Base-by-base conservation (phyloP, 371 early-diverging fungal genomes). In the Funneliformis caledonium region DNA sequence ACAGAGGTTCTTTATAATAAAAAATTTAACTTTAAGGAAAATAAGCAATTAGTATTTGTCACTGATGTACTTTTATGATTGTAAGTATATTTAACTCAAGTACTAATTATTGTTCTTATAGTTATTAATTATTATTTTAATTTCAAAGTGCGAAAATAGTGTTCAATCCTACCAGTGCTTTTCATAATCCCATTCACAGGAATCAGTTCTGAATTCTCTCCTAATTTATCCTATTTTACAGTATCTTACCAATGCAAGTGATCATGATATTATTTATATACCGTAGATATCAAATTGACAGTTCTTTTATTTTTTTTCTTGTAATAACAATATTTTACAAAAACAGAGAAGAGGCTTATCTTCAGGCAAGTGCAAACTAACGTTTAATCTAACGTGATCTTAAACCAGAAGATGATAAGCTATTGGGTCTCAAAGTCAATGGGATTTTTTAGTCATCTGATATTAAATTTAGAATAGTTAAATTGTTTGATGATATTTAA, bases 121-220 rank as follows among this genome's bases (percentile, higher is more conserved):
- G 22, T 61, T n/a, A 62, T 12, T 26, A n/a, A 62, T 62, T 62
- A 16, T 68, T 68, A 43, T n/a, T 42, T 68, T 42, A 10, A 68
- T 43, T 42, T 67, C 26, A 31, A 33, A 67, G 67, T 67, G 4
- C 22, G 5, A 43, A 68, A 4, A 68, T n/a, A n/a, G 12, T 68
- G 37, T 68, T 68, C 37, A 68, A 68, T 37, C 22, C 68, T 68
- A 43, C 33, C 22, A 31, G 33, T 16, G 68, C 68, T 68, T 68
- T 68, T 37, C 37, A 68, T 43, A 68, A 4, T 6, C 4, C n/a
- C n/a, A n/a, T n/a, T n/a, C n/a, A n/a, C n/a, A n/a, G n/a, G 42
- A 68, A 37, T 22, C 42, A 68, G 22, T 68, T 22, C 37, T 68
- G 68, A 12, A 42, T 26, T 42, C 37, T 16, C 22, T 67, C 14